Conservation (phyloP, 805 yeast species). For the Metschnikowia cubensis region DNA sequence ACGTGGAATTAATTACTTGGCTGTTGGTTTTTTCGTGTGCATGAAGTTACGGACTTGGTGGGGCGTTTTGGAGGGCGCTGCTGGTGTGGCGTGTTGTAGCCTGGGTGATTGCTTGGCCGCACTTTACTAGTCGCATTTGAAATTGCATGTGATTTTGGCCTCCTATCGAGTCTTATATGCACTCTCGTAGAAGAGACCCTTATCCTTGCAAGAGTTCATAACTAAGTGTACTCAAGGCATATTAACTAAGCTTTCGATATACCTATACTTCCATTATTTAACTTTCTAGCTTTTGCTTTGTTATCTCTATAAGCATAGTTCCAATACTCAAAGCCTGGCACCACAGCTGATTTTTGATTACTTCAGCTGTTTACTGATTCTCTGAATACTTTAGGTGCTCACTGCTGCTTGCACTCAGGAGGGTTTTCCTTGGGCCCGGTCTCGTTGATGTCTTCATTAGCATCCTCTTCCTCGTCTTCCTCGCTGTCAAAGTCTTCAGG, state of each 20-base stretch:
- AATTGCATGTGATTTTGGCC: constrained; percentile 1
- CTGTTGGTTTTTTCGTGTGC: not conserved
- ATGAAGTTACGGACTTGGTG: not conserved
- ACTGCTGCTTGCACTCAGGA: constrained; percentile 76
- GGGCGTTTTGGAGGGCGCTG: not conserved
- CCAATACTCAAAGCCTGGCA: not conserved
- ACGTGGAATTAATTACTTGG: not conserved
- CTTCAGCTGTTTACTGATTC: not conserved
- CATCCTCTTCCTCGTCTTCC: constrained; percentile 57
- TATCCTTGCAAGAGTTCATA: not conserved
- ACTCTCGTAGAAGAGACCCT: not conserved
- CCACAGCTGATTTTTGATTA: not conserved
- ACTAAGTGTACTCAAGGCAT: too few species aligned
- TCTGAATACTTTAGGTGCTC: constrained; percentile 5
- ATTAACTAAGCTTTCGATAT: too few species aligned
- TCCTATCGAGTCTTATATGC: not conserved
- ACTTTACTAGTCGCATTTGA: not conserved
- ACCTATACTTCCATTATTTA: too few species aligned
- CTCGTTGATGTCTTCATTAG: constrained; percentile 58
- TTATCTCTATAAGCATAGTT: constrained; percentile 1
- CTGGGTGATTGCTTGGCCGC: not conserved
- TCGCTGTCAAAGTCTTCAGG: constrained; percentile 59
- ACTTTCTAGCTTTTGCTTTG: not conserved
- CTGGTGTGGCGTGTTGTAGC: constrained; percentile 2
- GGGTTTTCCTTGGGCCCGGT: constrained; percentile 55